phyloP scores from a whole-genome alignment of 306 rosid species.

The Acacia confusa region DNA sequence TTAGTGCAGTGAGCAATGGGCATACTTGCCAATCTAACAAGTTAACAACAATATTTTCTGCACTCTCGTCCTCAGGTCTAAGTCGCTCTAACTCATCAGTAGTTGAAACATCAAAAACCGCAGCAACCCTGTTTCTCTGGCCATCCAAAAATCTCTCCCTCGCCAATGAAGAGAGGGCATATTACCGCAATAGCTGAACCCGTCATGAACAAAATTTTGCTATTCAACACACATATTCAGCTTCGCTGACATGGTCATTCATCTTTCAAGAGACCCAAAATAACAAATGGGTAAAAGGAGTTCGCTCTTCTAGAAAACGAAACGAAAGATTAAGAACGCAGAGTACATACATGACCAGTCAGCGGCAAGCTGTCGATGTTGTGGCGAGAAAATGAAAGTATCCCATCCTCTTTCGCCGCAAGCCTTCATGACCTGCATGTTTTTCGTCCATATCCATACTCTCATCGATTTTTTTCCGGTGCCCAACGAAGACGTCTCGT shows the following conservation, averaged over 20 bases:
- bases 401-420: conserved; percentile 92
- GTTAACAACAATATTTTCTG: conserved; percentile 66
- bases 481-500: conserved; percentile 33
- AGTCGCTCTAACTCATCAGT: conserved; percentile 67
- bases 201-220: conserved; percentile 32
- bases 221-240: conserved; percentile 6
- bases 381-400: conserved; percentile 66
- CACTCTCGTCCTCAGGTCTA: conserved; percentile 48
- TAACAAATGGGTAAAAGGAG: conserved; percentile 13
- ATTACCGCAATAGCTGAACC: conserved; percentile 67
- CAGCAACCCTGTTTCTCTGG: conserved; percentile 56
- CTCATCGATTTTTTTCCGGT: conserved; percentile 47
- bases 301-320: conserved; percentile 11
- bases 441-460: conserved; percentile 85
- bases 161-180: conserved; percentile 60
- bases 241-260: background rate
- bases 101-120: conserved; percentile 57
- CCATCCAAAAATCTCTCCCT: conserved; percentile 59
- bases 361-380: conserved; percentile 53
- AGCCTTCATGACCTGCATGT: conserved; percentile 72
- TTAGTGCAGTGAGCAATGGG: conserved; percentile 5
- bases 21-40: conserved; percentile 94
- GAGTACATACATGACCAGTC: conserved; percentile 76
- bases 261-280: background rate
- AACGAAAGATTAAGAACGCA: background rate